Base-by-base conservation (phyloP, 2,329 filamentous ascomycete genomes). In the Annulohypoxylon truncatum region DNA sequence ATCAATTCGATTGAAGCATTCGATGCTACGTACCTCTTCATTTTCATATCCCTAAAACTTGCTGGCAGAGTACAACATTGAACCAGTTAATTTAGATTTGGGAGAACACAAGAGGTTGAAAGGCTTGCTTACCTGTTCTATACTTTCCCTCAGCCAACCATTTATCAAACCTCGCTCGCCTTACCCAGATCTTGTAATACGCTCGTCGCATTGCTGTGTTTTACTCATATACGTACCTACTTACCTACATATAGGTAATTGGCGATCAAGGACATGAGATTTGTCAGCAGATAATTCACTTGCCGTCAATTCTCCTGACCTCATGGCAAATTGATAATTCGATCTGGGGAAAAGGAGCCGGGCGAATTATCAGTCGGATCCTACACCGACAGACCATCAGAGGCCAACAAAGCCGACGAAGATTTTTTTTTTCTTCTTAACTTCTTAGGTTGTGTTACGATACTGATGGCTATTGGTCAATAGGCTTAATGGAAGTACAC, bases 301-400 rank as follows among this genome's bases (percentile, higher is more conserved):
- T 64, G 57, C 54, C 46, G 48, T 57, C 62, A 53, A 42, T 56
- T 55, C 50, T 47, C 53, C 38, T 58, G 42, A 35, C 42, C 46
- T 60, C 53, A 57, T 55, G 64, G 60, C 67, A 65, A 68, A 69
- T 68, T 53, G 64, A 61, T 68, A 67, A 69, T 69, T 69, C 60
- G 65, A 64, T 51, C 59, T 51, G 65, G 67, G 53, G 56, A 62
- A 68, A 63, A 52, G 48, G 48, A 61, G 62, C n/a, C 66, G 57
- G 63, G 44, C 50, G 35, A 40, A 26, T n/a, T 54, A 50, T 53
- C 64, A 67, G 61, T 67, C 69, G 67, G 70, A 64, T 59, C 67
- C 61, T 54, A 61, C 57, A 64, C 66, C 72, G 66, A 73, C 72
- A 71, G 52, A 62, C 59, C 70, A 63, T 72, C 72, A 71, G 51